A percentile compares a stretch with the other conserved stretches of the same genome.
phyloP scores from a whole-genome alignment of 2,329 filamentous ascomycete species.

The Exophiala phaeomuriformis region DNA sequence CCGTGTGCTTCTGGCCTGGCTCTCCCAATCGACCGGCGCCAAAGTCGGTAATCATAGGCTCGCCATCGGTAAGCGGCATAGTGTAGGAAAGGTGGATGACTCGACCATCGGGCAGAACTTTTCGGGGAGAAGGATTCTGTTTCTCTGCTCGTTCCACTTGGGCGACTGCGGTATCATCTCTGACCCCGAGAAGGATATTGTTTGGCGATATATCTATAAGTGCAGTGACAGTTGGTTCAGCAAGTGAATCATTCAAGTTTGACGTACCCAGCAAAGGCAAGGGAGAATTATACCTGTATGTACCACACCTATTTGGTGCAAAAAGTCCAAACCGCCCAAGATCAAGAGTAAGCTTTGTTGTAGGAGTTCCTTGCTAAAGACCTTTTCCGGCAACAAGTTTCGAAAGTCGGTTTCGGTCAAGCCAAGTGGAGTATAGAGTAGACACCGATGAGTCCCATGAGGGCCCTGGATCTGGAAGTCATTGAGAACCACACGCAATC shows the following conservation, averaged over 20 bases:
- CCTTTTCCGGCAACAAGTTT: conserved; percentile 12
- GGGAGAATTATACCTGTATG: conserved; percentile 27
- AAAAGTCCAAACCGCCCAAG: conserved; percentile 29
- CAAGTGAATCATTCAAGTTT: too few relatives aligned
- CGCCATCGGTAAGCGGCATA: conserved; percentile 11
- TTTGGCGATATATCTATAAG: conserved; percentile 30
- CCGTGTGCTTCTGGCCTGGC: conserved; percentile 19
- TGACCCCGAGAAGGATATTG: conserved; percentile 30
- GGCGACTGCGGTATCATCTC: neutral
- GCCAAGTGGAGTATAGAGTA: conserved; percentile 31
- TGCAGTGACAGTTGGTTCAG: neutral
- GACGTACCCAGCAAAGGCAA: too few relatives aligned
- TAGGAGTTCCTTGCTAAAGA: conserved; percentile 22
- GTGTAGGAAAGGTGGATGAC: conserved; percentile 28
- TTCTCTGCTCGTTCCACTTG: conserved; percentile 14
- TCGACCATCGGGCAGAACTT: conserved; percentile 26
- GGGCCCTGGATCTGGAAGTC: conserved; percentile 30
- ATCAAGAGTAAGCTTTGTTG: conserved; percentile 23
- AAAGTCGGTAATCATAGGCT: conserved; percentile 30
- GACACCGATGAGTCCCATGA: conserved; percentile 30
- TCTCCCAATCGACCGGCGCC: conserved; percentile 27
- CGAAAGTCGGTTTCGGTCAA: conserved; percentile 3
- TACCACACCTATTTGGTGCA: conserved; percentile 28
- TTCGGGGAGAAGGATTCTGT: conserved; percentile 25
- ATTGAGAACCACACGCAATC: conserved; percentile 32